phyloP scores from a whole-genome alignment of 768 basidiomycete genomes.

The Boletus barrowsii region DNA sequence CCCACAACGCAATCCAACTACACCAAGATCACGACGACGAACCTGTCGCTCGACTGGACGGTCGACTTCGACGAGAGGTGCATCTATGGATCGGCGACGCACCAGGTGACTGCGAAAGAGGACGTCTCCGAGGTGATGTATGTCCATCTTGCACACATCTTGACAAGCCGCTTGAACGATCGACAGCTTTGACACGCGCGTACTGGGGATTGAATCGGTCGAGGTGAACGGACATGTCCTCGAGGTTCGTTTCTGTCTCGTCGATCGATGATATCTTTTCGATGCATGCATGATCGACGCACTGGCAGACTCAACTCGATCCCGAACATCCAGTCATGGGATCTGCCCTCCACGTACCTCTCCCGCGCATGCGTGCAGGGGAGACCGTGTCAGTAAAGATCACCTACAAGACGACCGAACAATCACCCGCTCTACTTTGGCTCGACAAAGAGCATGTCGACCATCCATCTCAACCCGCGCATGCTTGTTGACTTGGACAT shows the following conservation, averaged over 20 bases:
- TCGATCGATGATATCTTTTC: neutral
- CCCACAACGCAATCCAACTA: slow-evolving; percentile 58
- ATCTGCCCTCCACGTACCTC: slow-evolving; percentile 60
- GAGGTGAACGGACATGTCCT: slow-evolving; percentile 46
- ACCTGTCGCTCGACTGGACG: slow-evolving; percentile 54
- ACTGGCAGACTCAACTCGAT: slow-evolving; percentile 44
- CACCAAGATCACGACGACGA: slow-evolving; percentile 41
- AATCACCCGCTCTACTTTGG: slow-evolving; percentile 84
- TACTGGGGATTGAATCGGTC: slow-evolving; percentile 53
- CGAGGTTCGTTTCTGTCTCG: slow-evolving; percentile 37
- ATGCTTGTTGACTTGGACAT: neutral
- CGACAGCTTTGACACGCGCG: slow-evolving; percentile 47
- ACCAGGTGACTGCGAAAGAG: slow-evolving; percentile 39
- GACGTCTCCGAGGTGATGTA: slow-evolving; percentile 44
- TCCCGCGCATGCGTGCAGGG: slow-evolving; percentile 40
- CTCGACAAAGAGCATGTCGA: slow-evolving; percentile 66
- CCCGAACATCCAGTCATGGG: slow-evolving; percentile 72
- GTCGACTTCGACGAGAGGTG: slow-evolving; percentile 49
- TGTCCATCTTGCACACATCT: neutral
- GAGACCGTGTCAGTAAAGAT: slow-evolving; percentile 48
- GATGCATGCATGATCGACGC: too few species aligned
- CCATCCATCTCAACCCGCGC: neutral
- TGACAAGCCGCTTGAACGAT: too few species aligned
- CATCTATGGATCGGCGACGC: slow-evolving; percentile 47
- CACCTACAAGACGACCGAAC: slow-evolving; percentile 69